Conservation (phyloP, 2,329 filamentous ascomycete species). For the Stachybotrys chlorohalonatus region DNA sequence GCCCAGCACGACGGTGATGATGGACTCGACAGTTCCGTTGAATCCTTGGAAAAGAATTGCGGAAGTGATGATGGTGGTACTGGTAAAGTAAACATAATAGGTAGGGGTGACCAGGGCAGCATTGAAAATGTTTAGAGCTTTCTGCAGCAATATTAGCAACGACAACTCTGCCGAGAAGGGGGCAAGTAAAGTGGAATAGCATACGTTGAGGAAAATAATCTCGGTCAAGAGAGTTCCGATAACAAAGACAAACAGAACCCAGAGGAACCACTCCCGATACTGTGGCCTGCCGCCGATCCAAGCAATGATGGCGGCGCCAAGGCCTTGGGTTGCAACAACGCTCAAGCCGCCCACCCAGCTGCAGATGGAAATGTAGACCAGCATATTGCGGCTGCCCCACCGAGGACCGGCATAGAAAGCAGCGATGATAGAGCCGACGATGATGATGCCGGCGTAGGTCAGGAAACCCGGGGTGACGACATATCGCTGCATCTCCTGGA, state of each 20-base stretch:
- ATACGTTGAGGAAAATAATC: constrained; percentile 90
- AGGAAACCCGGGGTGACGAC: constrained; percentile 83
- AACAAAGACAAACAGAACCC: constrained; percentile 85
- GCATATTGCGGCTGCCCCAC: constrained; percentile 94
- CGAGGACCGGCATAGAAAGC: constrained; percentile 76
- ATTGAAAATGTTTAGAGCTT: constrained; percentile 97
- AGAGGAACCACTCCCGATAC: constrained; percentile 97
- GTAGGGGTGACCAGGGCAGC: constrained; percentile 94
- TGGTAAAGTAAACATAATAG: constrained; percentile 98
- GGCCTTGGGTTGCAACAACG: constrained; percentile 87
- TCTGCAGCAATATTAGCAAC: constrained; percentile 48
- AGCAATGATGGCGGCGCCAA: constrained; percentile 84
- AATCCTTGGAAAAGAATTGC: constrained; percentile 89
- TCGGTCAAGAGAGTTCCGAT: constrained; percentile 82
- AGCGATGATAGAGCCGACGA: constrained; percentile 61
- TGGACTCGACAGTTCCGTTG: constrained; percentile 72
- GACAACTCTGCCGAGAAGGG: constrained; percentile 1
- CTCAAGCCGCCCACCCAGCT: constrained; percentile 89
- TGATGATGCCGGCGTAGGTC: constrained; percentile 72
- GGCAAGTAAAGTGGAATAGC: constrained; percentile 24
- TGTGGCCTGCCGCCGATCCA: constrained; percentile 74
- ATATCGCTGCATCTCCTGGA: constrained; percentile 85
- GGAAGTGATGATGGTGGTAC: constrained; percentile 87
- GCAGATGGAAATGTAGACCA: constrained; percentile 95
- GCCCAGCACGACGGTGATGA: constrained; percentile 83